Percentiles rank a stretch among this genome's conserved stretches.
phyloP scores from a whole-genome alignment of 2,329 filamentous ascomycete species.

The Cladosporium sp. region DNA sequence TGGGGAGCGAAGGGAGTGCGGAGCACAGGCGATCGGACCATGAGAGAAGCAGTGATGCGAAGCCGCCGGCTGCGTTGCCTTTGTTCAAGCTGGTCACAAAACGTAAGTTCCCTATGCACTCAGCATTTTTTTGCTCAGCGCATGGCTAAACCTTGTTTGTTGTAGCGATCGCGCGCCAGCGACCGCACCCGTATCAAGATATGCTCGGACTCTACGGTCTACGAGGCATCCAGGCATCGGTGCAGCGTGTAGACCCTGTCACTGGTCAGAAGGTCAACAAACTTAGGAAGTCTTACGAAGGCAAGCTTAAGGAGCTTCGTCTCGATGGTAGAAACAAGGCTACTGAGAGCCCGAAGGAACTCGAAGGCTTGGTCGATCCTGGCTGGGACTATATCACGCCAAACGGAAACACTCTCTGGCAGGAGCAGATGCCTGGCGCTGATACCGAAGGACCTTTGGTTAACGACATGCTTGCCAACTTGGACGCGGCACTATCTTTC shows the following conservation, averaged over 20 bases:
- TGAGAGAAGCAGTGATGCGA: conserved; percentile 40
- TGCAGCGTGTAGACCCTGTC: conserved; percentile 60
- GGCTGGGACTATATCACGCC: conserved; percentile 29
- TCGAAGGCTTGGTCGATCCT: conserved; percentile 40
- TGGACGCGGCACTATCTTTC: conserved; percentile 48
- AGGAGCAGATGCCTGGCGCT: conserved; percentile 12
- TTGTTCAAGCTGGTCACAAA: conserved; percentile 34
- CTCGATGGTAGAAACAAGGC: conserved; percentile 54
- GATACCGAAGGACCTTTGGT: conserved; percentile 38
- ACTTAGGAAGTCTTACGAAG: conserved; percentile 59
- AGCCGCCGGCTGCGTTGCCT: conserved; percentile 21
- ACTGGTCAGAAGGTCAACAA: conserved; percentile 68
- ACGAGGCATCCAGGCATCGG: conserved; percentile 57
- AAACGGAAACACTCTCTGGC: conserved; percentile 42
- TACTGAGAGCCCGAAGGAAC: conserved; percentile 42
- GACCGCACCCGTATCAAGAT: conserved; percentile 60
- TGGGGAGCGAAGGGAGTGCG: conserved; percentile 38
- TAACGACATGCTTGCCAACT: conserved; percentile 38
- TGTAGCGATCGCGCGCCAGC: conserved; percentile 48
- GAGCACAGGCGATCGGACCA: conserved; percentile 49
- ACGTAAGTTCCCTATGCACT: conserved; percentile 35
- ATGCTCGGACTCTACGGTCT: conserved; percentile 62
- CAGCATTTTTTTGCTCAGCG: conserved; percentile 32
- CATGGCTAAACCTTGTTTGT: conserved; percentile 40
- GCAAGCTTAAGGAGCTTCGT: conserved; percentile 53